Evolutionary conservation across 1,284 basidiomycete genomes (phyloP).

Genomic region (Mycena citricolor): DNA sequence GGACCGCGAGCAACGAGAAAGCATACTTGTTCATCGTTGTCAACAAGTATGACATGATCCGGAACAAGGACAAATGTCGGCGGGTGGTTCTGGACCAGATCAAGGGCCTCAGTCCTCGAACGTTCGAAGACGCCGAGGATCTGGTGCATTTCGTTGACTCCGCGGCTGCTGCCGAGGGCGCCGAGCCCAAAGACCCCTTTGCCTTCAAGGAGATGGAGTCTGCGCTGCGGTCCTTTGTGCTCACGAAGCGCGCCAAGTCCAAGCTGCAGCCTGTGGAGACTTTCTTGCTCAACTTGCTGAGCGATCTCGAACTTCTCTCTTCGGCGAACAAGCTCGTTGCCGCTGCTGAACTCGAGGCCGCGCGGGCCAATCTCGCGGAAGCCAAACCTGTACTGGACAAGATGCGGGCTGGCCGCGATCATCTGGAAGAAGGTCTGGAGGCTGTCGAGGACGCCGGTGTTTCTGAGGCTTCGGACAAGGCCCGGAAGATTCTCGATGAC

Average conservation of each 20-base stretch:
- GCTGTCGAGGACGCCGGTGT: slow-evolving; percentile 79
- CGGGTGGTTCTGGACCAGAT: slow-evolving; percentile 93
- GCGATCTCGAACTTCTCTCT: slow-evolving; percentile 87
- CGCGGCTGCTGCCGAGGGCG: slow-evolving; percentile 61
- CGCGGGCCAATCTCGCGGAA: slow-evolving; percentile 68
- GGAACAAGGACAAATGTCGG: slow-evolving; percentile 93
- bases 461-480: slow-evolving; percentile 50
- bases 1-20: slow-evolving; percentile 94
- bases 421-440: slow-evolving; percentile 80
- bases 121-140: slow-evolving; percentile 89
- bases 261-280: slow-evolving; percentile 96
- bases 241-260: slow-evolving; percentile 92
- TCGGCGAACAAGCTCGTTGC: slow-evolving; percentile 88
- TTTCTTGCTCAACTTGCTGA: slow-evolving; percentile 86
- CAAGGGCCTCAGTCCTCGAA: slow-evolving; percentile 87
- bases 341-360: slow-evolving; percentile 74
- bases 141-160: slow-evolving; percentile 99
- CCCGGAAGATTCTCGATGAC: slow-evolving; percentile 61
- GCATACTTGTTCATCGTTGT: slow-evolving; percentile 98
- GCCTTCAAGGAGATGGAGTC: slow-evolving; percentile 89
- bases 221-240: slow-evolving; percentile 92
- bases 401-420: slow-evolving; percentile 75
- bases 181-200: slow-evolving; percentile 6
- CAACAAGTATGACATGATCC: slow-evolving; percentile 97
- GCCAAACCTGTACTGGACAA: slow-evolving; percentile 85